Evolutionary conservation across 306 rosid genomes (phyloP), one percentile per base, ranked within the genome.

Genomic region (Gillenia trifoliata): DNA sequence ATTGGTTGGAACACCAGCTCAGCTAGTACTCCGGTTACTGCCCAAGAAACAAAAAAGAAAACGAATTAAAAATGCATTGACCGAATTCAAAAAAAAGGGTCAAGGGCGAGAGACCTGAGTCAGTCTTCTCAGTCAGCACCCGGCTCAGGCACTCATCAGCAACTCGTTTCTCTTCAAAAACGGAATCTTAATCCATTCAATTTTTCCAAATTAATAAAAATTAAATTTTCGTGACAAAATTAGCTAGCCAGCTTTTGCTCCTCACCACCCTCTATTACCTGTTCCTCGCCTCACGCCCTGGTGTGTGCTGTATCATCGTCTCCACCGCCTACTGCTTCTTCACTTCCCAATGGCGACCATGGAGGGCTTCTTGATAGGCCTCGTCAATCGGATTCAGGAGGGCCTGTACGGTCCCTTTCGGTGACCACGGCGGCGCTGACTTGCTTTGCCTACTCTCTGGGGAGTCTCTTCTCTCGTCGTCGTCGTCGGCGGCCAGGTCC

Each of bases 381-480:
- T 84, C 66, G 83, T 80, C 70, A 84, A 80, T 23, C 76, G 83
- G 8, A 74, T 84, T 38, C 87, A 77, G 78, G 70, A 78, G 16
- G n/a, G 85, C 83, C 11, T 84, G 83, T 40, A 80, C 85, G 9
- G 66, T 74, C 20, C 81, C n/a, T n/a, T n/a, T 77, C 70, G 85
- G 85, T 3, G 87, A 83, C 67, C 29, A 79, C 34, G 87, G 81
- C 61, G 78, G 66, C 63, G 83, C 41, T 11, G 41, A 71, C 22
- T 84, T 28, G 68, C 87, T n/a, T 67, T 80, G 74, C 82, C 87
- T 67, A 77, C 87, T 26, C 77, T 80, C 19, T 80, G n/a, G 85
- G 87, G 81, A 84, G 77, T 45, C 80, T 78, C n/a, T 84, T 85
- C 87, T 5, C 71, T 83, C 6, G 78, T 80, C 43, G 87, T 45